A percentile compares a stretch with the other conserved stretches of the same genome.
phyloP scores from a whole-genome alignment of 768 basidiomycete genomes.

The Gloeopeniophorella convolvens region DNA sequence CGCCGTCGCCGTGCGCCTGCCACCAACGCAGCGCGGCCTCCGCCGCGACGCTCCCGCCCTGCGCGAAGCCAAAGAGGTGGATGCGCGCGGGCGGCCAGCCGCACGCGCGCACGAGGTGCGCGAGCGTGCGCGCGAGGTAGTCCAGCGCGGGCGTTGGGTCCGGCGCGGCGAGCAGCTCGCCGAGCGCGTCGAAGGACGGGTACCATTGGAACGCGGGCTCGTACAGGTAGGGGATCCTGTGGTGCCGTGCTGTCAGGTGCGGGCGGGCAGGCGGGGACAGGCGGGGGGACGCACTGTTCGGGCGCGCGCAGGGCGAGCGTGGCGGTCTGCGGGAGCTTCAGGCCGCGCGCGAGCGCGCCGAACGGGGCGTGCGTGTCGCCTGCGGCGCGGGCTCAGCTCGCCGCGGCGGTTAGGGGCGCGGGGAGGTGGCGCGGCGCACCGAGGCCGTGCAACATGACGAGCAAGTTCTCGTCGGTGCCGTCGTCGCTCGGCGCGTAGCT shows the following conservation, averaged over 20 bases:
- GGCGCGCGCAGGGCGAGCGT: slow-evolving; percentile 76
- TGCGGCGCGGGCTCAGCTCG: slow-evolving; percentile 34
- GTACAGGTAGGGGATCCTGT: slow-evolving; percentile 71
- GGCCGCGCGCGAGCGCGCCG: slow-evolving; percentile 56
- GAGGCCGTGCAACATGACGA: slow-evolving; percentile 81
- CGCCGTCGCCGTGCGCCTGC: slow-evolving; percentile 20
- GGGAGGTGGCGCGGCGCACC: slow-evolving; percentile 40
- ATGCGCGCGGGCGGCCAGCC: slow-evolving; percentile 63
- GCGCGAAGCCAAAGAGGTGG: slow-evolving; percentile 84
- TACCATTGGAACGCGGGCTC: slow-evolving; percentile 86
- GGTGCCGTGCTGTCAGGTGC: not conserved
- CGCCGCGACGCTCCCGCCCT: slow-evolving; percentile 73
- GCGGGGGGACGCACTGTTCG: slow-evolving; percentile 47
- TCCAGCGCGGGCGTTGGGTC: slow-evolving; percentile 67
- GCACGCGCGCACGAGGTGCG: slow-evolving; percentile 53
- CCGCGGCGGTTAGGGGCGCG: too few species aligned
- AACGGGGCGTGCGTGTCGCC: slow-evolving; percentile 83
- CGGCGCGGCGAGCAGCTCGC: slow-evolving; percentile 61
- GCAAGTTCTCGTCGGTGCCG: slow-evolving; percentile 79
- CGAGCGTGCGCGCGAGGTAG: slow-evolving; percentile 44
- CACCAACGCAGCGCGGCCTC: slow-evolving; percentile 61
- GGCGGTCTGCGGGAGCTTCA: slow-evolving; percentile 89
- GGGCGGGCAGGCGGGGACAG: not conserved
- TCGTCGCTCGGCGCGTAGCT: slow-evolving; percentile 69
- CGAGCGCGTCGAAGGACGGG: slow-evolving; percentile 70